Evolutionary conservation across 306 rosid genomes (phyloP), one percentile per base, ranked within the genome.

Genomic region (Vigna unguiculata): DNA sequence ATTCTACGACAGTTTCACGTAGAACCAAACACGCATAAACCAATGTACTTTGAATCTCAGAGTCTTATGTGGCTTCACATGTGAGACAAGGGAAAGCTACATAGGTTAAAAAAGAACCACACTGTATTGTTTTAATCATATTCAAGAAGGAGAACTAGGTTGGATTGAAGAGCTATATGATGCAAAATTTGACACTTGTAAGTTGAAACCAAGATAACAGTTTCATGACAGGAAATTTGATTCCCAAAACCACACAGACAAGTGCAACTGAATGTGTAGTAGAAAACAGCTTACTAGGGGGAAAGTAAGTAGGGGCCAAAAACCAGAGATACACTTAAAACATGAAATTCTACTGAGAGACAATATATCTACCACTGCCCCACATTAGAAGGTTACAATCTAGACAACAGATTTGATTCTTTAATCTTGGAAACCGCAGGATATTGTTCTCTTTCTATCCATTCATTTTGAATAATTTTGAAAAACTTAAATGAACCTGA

Each of bases 351-450:
- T 73, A 85, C 67, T 71, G 16, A 67, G 88, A 79, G 75, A 88
- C 90, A 74, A 72, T 51, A 63, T 60, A 65, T 69, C 51, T 81
- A 15, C 20, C 28, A 81, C 79, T 77, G 68, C 68, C 89, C 86
- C 76, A 88, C 91, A 66, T 43, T 82, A 62, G 79, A 83, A 85
- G 80, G 79, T 78, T 57, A 68, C 82, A 78, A 75, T 80, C 81
- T 71, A 72, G 84, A 71, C 85, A 81, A 47, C 80, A 64, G 83
- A 77, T 82, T 79, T 75, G 80, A 63, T 74, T 82, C 84, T 84
- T 85, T 72, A 70, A 48, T 77, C 70, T 77, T 38, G 79, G 76
- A 38, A 90, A 80, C 66, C 48, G 41, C 83, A 61, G 58, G 76
- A 66, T 71, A 8, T 51, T 30, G n/a, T 43, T 25, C 20, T 58